Conservation (phyloP, 164 flowering plant species). For the Dillenia suffruticosa region DNA sequence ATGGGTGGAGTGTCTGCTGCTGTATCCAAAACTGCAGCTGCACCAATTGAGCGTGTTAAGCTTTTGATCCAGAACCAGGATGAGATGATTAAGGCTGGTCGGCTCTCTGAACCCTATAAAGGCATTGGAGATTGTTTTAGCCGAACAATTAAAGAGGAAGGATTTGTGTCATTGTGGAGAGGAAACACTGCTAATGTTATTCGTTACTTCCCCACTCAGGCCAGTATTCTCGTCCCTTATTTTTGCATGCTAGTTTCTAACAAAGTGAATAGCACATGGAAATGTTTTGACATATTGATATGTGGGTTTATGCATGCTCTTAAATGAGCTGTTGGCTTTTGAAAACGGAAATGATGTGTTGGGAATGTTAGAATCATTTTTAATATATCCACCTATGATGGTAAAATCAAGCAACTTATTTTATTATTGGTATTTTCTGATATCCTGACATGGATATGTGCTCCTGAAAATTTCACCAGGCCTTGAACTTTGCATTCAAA, state of each 20-base stretch:
- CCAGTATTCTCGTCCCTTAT: not conserved
- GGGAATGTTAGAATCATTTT: no score
- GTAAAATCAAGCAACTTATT: not conserved
- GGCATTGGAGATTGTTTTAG: slow-evolving; percentile 41
- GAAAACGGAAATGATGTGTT: no score
- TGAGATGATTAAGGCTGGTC: slow-evolving; percentile 42
- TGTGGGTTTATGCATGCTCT: no score
- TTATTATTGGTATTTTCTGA: not conserved
- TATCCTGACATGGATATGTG: not conserved
- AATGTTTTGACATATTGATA: no score
- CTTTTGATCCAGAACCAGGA: slow-evolving; percentile 49
- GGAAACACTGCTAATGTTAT: slow-evolving; percentile 53
- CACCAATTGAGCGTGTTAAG: slow-evolving; percentile 49
- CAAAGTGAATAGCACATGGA: no score
- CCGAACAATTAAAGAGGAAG: slow-evolving; percentile 40
- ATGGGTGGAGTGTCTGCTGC: slow-evolving; percentile 64
- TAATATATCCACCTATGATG: no score
- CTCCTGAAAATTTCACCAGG: slow-evolving; percentile 17
- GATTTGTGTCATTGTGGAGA: slow-evolving; percentile 36
- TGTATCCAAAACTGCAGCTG: slow-evolving; percentile 49
- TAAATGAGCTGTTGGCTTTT: no score
- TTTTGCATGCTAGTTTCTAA: not conserved
- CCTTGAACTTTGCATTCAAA: slow-evolving; percentile 53
- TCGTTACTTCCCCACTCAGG: slow-evolving; percentile 51
- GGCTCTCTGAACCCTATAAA: slow-evolving; percentile 47